phyloP scores from a whole-genome alignment of 1,284 basidiomycete genomes.

The Thecaphora thlaspeos region DNA sequence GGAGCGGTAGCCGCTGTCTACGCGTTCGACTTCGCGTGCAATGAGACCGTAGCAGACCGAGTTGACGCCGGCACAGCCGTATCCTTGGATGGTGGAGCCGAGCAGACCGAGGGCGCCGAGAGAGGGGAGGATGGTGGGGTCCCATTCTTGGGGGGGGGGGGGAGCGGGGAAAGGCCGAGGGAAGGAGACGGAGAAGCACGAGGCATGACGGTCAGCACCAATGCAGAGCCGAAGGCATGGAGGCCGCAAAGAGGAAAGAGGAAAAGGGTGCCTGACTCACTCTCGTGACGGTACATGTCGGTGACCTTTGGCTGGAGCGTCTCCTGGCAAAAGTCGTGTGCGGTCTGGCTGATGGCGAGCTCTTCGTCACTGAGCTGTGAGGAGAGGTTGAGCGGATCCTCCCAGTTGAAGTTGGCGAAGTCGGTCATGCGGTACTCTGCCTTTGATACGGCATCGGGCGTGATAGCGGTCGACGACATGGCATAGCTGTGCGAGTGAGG shows the following conservation, averaged over 20 bases:
- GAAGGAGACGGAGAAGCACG: no score
- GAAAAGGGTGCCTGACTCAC: conserved; percentile 59
- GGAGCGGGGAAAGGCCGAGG: conserved; percentile 3
- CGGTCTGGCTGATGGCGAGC: conserved; percentile 80
- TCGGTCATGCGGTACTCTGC: conserved; percentile 50
- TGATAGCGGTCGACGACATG: conserved; percentile 9
- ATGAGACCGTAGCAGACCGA: conserved; percentile 90
- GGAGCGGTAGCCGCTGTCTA: conserved; percentile 93
- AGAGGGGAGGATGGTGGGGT: conserved; percentile 74
- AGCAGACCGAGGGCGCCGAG: conserved; percentile 91
- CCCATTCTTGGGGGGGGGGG: no score
- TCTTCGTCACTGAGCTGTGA: conserved; percentile 80
- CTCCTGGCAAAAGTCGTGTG: conserved; percentile 81
- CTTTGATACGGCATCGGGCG: conserved; percentile 18
- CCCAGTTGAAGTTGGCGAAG: conserved; percentile 69
- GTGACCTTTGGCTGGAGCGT: conserved; percentile 78
- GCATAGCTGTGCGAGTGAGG: not conserved
- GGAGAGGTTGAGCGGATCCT: conserved; percentile 59
- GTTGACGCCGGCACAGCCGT: conserved; percentile 90
- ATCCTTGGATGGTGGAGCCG: conserved; percentile 87
- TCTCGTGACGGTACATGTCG: conserved; percentile 82
- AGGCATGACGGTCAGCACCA: no score
- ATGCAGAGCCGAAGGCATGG: no score
- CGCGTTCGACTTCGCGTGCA: conserved; percentile 85
- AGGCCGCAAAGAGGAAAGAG: no score